Base-by-base conservation (phyloP, 352 stramenopile species). In the Globisporangium cystogenes region DNA sequence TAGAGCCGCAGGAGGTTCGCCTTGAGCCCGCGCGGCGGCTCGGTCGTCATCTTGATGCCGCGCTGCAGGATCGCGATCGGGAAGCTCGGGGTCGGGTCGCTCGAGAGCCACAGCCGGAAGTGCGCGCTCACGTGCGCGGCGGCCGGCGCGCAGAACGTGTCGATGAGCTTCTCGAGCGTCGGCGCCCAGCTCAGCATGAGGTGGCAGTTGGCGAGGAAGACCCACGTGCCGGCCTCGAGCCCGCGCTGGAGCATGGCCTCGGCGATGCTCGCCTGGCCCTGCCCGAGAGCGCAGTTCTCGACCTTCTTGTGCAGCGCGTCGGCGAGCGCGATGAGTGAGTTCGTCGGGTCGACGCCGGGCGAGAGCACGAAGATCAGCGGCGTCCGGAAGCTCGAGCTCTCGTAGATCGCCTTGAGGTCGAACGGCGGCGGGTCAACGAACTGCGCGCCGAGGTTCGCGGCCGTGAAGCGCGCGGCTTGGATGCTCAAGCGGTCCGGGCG, bases 31-130 rank as follows among this genome's bases (percentile, higher is more conserved):
- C 86, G 75, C 7, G 95, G 95, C 4, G 95, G 95, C 55, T 98
- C 93, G 1, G 92, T 98, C 8, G 95, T 98, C 87, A 98, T 98
- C 65, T 98, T 98, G 68, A 98, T 92, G 1, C 87, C 86, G 7
- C 88, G 74, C 61, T 98, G 95, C 27, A 98, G 72, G 31, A 98
- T 95, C 11, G 93, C 82, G 26, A 98, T 98, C 1, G 95, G 95
- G 57, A 98, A 98, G 46, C 97, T 95, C 3, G 93, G 87, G 37
- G 90, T 96, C 18, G 95, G 95, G 40, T 85, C 92, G 40, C 87
- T 97, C 7, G 88, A 94, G 2, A 98, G 73, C 95, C 95, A 98
- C 11, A 98, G 62, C 1, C 95, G 76, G 59, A 98, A 98, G 27
- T 95, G 75, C 18, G 72, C 66, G 51, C 98, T 95, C 31, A 96